phyloP scores from a whole-genome alignment of 345 rosid genomes.

The Corymbia maculata region DNA sequence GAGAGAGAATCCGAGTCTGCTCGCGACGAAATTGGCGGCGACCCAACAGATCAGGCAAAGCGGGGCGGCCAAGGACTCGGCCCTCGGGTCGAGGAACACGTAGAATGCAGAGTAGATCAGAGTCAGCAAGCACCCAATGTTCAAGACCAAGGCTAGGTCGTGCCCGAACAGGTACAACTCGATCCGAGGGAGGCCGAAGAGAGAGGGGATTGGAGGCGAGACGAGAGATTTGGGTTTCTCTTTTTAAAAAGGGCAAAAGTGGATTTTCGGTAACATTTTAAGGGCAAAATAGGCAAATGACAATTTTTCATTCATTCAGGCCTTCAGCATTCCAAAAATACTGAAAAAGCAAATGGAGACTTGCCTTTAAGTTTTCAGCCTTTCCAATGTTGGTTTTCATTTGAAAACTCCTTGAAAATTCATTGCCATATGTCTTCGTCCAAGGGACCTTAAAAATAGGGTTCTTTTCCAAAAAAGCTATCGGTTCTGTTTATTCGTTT shows the following conservation, averaged over 20 bases:
- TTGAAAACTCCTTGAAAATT: too few relatives aligned
- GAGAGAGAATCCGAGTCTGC: slow-evolving; percentile 37
- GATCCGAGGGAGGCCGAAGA: slow-evolving; percentile 18
- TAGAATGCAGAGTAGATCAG: slow-evolving; percentile 33
- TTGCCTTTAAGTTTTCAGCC: too few relatives aligned
- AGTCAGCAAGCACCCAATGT: slow-evolving; percentile 39
- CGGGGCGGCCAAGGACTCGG: slow-evolving; percentile 51
- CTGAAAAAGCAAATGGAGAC: too few relatives aligned
- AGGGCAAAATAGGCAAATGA: too few relatives aligned
- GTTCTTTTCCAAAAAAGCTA: not conserved
- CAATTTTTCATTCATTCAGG: too few relatives aligned
- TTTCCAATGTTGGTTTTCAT: too few relatives aligned
- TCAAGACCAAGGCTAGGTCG: slow-evolving; percentile 21
- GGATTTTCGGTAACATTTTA: too few relatives aligned
- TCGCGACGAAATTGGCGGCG: slow-evolving; percentile 23
- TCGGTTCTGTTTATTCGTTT: not conserved
- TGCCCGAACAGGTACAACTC: slow-evolving; percentile 19
- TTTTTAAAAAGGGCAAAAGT: too few relatives aligned
- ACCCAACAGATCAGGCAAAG: slow-evolving; percentile 40
- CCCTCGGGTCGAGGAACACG: slow-evolving; percentile 38
- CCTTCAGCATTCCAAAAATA: too few relatives aligned
- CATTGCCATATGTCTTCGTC: not conserved
- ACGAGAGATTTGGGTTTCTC: too few relatives aligned
- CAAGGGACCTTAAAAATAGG: not conserved
- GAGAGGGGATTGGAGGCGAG: slow-evolving; percentile 31